phyloP scores from a whole-genome alignment of 495 filamentous ascomycete genomes.

The Neurospora sp. region DNA sequence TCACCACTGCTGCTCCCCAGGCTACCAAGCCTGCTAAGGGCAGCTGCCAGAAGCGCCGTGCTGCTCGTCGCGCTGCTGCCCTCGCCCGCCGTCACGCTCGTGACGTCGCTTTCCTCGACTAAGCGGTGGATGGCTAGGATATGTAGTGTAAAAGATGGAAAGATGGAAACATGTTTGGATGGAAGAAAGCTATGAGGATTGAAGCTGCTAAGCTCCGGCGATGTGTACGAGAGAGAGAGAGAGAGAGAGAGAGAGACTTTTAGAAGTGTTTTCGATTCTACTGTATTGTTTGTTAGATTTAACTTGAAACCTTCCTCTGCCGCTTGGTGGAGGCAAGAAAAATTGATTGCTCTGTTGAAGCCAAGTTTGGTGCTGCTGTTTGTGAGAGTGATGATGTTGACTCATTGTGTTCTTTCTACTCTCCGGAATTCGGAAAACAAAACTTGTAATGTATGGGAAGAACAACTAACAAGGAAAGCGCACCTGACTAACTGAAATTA shows the following conservation, averaged over 20 bases:
- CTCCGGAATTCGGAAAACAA: background rate
- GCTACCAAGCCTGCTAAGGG: background rate
- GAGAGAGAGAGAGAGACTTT: background rate
- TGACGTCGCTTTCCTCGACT: background rate
- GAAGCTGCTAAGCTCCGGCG: background rate
- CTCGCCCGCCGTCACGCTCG: constrained; percentile 3
- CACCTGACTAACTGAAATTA: too few relatives aligned
- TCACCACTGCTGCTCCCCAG: background rate
- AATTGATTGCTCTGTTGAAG: background rate
- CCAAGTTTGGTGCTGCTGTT: background rate
- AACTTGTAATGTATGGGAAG: background rate
- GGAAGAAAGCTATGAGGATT: background rate
- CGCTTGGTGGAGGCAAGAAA: background rate
- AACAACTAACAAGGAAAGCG: too few relatives aligned
- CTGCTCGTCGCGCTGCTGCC: background rate
- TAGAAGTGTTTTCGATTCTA: background rate
- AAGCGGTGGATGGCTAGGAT: background rate
- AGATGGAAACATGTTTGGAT: background rate
- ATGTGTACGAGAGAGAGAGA: background rate
- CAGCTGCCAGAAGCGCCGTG: background rate
- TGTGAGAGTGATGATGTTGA: background rate
- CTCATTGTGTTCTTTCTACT: background rate
- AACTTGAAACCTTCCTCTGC: background rate
- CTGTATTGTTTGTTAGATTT: background rate
- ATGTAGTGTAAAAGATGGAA: background rate